Conservation (phyloP, 345 rosid genomes). For the Erysimum cheiranthoides region DNA sequence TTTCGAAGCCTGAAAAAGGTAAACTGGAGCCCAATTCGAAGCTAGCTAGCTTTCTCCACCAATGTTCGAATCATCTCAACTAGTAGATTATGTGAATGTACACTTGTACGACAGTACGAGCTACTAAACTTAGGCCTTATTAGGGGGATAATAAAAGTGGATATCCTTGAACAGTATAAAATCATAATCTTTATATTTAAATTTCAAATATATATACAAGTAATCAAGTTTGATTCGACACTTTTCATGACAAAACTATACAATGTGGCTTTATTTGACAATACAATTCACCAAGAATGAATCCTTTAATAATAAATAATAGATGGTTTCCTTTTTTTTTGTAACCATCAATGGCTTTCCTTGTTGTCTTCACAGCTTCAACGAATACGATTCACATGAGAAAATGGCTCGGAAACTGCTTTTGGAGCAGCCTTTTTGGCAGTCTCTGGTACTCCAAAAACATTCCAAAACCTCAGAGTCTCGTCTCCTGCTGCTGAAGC, state of each 20-base stretch:
- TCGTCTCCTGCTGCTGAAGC: constrained; percentile 67
- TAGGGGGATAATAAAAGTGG: background rate
- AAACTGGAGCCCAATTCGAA: too few species aligned
- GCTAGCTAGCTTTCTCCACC: too few species aligned
- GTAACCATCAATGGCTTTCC: background rate
- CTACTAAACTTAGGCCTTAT: background rate
- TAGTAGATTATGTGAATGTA: background rate
- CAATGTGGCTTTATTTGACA: background rate
- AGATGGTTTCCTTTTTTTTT: background rate
- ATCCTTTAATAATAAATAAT: background rate
- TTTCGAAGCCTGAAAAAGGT: too few species aligned
- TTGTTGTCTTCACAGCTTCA: constrained; percentile 40
- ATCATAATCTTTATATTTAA: background rate
- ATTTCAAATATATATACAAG: constrained; percentile 11
- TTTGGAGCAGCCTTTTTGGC: constrained; percentile 49
- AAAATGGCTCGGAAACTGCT: constrained; percentile 58
- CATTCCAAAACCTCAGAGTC: constrained; percentile 73
- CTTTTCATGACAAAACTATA: background rate
- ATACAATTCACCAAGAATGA: constrained; percentile 27
- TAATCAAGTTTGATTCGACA: constrained; percentile 10
- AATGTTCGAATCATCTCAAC: too few species aligned
- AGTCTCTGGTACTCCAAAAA: constrained; percentile 62
- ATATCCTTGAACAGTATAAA: background rate
- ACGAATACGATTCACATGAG: constrained; percentile 61
- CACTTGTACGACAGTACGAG: too few species aligned